These are phyloP conservation scores for Moesziomyces parantarcticus DNA, from an alignment of 1,284 basidiomycete species.

Conservation along the genomic window DNA sequence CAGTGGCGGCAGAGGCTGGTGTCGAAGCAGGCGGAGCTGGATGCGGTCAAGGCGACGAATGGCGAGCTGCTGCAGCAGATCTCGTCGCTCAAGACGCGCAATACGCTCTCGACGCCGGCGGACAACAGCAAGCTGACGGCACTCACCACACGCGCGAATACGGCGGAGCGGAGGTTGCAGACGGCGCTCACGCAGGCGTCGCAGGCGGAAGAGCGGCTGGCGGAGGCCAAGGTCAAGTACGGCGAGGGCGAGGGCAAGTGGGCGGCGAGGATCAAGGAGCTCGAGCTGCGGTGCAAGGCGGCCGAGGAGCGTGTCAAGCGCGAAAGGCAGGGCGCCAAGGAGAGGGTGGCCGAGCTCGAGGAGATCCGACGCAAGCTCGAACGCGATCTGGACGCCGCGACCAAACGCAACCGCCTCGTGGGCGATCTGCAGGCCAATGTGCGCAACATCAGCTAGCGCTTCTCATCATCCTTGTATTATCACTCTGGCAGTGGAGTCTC, in stretches of 20 bases:
- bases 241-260: constrained; percentile 57
- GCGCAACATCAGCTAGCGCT: constrained; percentile 3
- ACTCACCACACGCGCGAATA: constrained; percentile 56
- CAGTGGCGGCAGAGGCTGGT: constrained; percentile 85
- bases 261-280: constrained; percentile 71
- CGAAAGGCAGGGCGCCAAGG: constrained; percentile 93
- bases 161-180: constrained; percentile 78
- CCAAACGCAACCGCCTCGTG: constrained; percentile 30
- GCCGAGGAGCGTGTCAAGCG: constrained; percentile 95
- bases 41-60: constrained; percentile 74
- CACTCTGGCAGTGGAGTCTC: neutral
- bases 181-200: constrained; percentile 84
- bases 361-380: constrained; percentile 37
- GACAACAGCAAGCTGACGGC: constrained; percentile 55
- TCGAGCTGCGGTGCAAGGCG: constrained; percentile 82
- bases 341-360: constrained; percentile 72
- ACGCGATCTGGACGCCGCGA: constrained; percentile 44
- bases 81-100: constrained; percentile 73
- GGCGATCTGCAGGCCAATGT: constrained; percentile 48
- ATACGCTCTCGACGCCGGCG: constrained; percentile 37
- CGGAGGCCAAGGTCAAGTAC: constrained; percentile 76
- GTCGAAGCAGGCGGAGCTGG: constrained; percentile 87
- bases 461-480: neutral
- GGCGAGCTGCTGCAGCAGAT: constrained; percentile 81
- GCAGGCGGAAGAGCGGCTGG: constrained; percentile 85